Base-by-base conservation (phyloP, 164 flowering plant species). In the Hamamelis virginiana region DNA sequence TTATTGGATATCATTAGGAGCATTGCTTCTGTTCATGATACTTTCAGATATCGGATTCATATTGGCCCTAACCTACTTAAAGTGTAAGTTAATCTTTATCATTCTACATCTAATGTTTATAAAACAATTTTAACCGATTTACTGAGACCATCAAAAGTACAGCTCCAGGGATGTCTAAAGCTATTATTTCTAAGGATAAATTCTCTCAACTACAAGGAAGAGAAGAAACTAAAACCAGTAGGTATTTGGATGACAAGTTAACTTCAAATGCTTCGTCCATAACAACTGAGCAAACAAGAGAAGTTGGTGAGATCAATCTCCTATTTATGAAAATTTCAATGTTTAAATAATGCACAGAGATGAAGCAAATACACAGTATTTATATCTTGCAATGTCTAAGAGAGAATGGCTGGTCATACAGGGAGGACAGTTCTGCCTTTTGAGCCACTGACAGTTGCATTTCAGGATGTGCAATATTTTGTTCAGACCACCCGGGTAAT, bases 1-100 rank as follows among this genome's bases (percentile, higher is more conserved):
- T 69, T 87, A 75, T 51, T 87, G 88, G 91, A 72, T 85, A 53
- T 82, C 86, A 44, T 18, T 85, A 11, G 88, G 76, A 26, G 83
- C 85, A 6, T 62, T 85, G 68, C 44, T 87, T 53, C 83, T 84
- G 12, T 79, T 82, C 73, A 52, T 66, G 25, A 14, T 83, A 47
- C 66, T 85, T 67, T 80, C 77, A 27, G 76, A 87, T 59, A 14
- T 80, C 66, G 86, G 81, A 46, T 81, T 80, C 56, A 65, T 72
- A 61, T 41, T 80, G 43, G 87, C 90, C 47, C 74, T 86, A 50
- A 80, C 81, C 9, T 84, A 70, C 62, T 59, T 80, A 38, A 78
- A 73, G 28, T 45, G 90, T 86, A 75, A 77, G 83, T 75, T 52
- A 38, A 1, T 44, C 41, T 43, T 16, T 11, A 22, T 10, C n/a